Percentiles rank a stretch among this genome's conserved stretches.
These are phyloP conservation scores for Exophiala sp. DNA, from an alignment of 2,329 filamentous ascomycete genomes.

Conservation along the genomic window DNA sequence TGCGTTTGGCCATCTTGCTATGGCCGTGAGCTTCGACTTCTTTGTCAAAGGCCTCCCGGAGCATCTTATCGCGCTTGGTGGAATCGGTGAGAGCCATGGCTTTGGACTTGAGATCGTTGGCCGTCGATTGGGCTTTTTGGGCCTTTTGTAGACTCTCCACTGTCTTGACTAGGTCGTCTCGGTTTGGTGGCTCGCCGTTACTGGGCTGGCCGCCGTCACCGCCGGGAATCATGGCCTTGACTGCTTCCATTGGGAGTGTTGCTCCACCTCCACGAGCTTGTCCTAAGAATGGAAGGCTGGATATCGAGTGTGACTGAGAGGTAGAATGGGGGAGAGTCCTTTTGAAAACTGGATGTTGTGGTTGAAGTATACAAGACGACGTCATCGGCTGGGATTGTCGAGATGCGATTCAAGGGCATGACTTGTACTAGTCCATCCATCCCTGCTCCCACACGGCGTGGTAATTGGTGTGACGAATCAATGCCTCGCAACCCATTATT, in stretches of 20 bases:
- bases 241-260: slow-evolving; percentile 9
- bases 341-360: no score
- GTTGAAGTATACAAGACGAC: no score
- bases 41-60: slow-evolving; percentile 23
- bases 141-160: slow-evolving; percentile 19
- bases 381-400: no score
- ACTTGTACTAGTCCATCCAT: no score
- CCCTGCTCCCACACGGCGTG: no score
- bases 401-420: no score
- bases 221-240: slow-evolving; percentile 1
- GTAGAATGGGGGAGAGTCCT: no score
- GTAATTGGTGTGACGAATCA: no score
- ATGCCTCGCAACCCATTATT: no score
- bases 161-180: slow-evolving; percentile 18
- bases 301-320: no score
- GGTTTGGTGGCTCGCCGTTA: slow-evolving; percentile 3
- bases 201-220: neutral
- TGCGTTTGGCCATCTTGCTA: slow-evolving; percentile 21
- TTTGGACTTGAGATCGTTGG: slow-evolving; percentile 19
- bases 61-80: slow-evolving; percentile 17
- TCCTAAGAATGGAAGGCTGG: no score
- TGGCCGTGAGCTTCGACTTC: slow-evolving; percentile 23
- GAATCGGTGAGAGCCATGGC: slow-evolving; percentile 18
- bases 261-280: no score
- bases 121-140: slow-evolving; percentile 20